These are phyloP conservation scores for Kingdonia uniflora DNA, from an alignment of 164 flowering plant genomes.

Conservation along the genomic window DNA sequence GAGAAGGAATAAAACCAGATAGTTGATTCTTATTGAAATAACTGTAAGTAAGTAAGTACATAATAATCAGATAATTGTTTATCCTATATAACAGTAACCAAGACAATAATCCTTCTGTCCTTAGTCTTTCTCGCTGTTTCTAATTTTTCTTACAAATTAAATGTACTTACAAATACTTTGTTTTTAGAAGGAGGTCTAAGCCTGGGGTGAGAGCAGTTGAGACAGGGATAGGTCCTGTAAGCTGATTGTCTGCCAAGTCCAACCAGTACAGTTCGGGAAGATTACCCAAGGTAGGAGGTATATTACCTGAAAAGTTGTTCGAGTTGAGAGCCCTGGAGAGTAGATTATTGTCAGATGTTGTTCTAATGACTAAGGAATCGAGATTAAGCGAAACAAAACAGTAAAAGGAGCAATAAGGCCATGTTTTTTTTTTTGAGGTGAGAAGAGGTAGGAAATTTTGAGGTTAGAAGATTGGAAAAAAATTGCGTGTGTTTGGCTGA, in stretches of 20 bases:
- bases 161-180: slow-evolving; percentile 81
- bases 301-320: slow-evolving; percentile 63
- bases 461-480: no score
- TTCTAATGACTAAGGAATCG: no score
- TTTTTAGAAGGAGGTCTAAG: slow-evolving; percentile 56
- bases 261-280: slow-evolving; percentile 81
- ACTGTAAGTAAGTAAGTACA: slow-evolving; percentile 29
- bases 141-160: not conserved
- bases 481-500: no score
- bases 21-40: slow-evolving; percentile 88
- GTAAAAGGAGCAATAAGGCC: no score
- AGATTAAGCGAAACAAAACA: no score
- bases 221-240: slow-evolving; percentile 66
- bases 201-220: slow-evolving; percentile 54
- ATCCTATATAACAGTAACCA: no score
- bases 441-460: no score
- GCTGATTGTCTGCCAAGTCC: slow-evolving; percentile 81
- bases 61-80: no score
- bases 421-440: no score
- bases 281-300: slow-evolving; percentile 71
- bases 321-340: slow-evolving; percentile 73
- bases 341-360: not conserved
- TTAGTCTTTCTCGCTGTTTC: no score
- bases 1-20: slow-evolving; percentile 56
- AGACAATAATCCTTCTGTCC: no score